Evolutionary conservation across 768 basidiomycete species (phyloP), one percentile per base, ranked within the genome.

Genomic region (Lactarius akahatsu): DNA sequence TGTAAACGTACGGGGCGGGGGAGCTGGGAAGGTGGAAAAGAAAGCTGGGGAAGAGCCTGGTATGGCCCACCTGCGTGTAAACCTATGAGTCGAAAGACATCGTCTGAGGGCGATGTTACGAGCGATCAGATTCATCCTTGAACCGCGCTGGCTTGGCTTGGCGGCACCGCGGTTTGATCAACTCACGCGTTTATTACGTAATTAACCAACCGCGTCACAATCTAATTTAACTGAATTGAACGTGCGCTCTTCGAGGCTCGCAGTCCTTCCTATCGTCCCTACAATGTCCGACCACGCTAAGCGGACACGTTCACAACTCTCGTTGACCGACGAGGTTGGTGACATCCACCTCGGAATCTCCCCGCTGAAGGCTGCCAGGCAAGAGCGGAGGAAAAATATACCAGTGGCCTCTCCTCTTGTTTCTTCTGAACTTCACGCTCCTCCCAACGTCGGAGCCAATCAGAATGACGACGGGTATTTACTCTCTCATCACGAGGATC

Each of bases 251-350:
- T 18, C 16, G 16, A 18, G 41, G 16, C 16, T 40, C 43, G 15
- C 47, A 16, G 4, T 26, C 23, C 4, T 26, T 18, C 59, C 30
- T 4, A 7, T 41, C 36, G 10, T 52, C 26, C 50, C 41, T 10
- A 26, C 23, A 58, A 66, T 69, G 57, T 58, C 70, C 18, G 68
- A 65, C 34, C 50, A 58, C 36, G 59, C 61, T 9, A 70, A 70
- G 36, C 70, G 70, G 45, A 70, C 70, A 43, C 70, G 70, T 16
- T 70, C 70, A 8, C 70, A 70, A 32, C 45, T 63, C 56, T 26
- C 61, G 9, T n/a, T 70, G 23, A 16, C 57, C 3, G 68, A 69
- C 40, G 63, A 59, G 57, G 45, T 60, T 10, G 23, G 43, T 8
- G 63, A 64, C 2, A 38, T 69, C 65, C 64, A 54, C 23, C 45